Percentiles rank a stretch among this genome's conserved stretches.
Conservation (phyloP, 345 rosid genomes). For the Salix koriyanagi region DNA sequence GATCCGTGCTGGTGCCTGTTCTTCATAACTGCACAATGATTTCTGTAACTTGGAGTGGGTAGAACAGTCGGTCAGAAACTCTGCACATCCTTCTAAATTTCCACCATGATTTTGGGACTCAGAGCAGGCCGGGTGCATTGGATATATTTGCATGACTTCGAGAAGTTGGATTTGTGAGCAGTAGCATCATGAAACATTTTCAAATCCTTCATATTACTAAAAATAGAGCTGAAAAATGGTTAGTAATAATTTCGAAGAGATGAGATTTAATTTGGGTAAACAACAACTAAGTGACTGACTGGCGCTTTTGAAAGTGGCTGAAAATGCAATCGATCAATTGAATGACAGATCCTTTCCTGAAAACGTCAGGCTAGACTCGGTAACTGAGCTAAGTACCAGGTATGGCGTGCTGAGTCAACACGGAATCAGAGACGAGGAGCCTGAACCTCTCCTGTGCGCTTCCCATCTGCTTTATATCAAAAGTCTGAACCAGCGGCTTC, state of each 20-base stretch:
- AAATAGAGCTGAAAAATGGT: no score
- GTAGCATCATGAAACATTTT: constrained; percentile 33
- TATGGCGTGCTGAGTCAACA: constrained; percentile 68
- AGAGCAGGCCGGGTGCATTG: constrained; percentile 4
- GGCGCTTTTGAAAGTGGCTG: constrained; percentile 64
- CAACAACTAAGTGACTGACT: constrained; percentile 25
- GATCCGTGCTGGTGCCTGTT: constrained; percentile 77
- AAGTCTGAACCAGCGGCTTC: constrained; percentile 75
- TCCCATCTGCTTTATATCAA: constrained; percentile 61
- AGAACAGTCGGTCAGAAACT: constrained; percentile 62
- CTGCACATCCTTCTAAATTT: constrained; percentile 24
- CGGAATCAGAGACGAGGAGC: constrained; percentile 62
- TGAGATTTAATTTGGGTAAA: not conserved
- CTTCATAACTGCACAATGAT: constrained; percentile 74
- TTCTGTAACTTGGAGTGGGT: constrained; percentile 71
- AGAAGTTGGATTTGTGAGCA: constrained; percentile 29
- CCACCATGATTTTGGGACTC: constrained; percentile 27
- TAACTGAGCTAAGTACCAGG: constrained; percentile 79
- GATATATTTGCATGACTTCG: constrained; percentile 13
- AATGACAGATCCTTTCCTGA: constrained; percentile 73
- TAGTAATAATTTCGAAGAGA: not conserved
- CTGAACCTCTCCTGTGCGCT: constrained; percentile 69
- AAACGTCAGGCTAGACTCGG: constrained; percentile 49
- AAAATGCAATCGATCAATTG: constrained; percentile 85
- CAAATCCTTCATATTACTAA: constrained; percentile 19